phyloP scores from a whole-genome alignment of 176 grass and related monocot genomes.

The Rhynchospora pubera region DNA sequence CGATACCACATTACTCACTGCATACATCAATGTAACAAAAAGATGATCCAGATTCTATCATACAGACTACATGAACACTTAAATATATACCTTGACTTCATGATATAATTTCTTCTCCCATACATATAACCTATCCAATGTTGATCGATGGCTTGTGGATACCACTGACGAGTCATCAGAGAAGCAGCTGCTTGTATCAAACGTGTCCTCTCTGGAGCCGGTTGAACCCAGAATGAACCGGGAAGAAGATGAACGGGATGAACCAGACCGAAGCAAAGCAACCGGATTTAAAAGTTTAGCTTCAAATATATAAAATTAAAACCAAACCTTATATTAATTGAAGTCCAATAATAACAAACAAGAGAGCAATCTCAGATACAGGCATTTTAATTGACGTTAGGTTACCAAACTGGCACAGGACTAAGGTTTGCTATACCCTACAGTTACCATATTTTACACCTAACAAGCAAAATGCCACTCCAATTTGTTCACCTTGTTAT shows the following conservation, averaged over 20 bases:
- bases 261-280: constrained; percentile 59
- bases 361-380: not conserved
- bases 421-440: not conserved
- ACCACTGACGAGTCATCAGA: constrained; percentile 68
- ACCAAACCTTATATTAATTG: constrained; percentile 25
- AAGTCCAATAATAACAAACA: constrained; percentile 1
- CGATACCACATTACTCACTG: not conserved
- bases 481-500: not conserved
- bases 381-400: not conserved
- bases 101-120: constrained; percentile 98
- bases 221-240: constrained; percentile 60
- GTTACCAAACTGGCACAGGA: not conserved
- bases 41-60: not conserved
- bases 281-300: constrained; percentile 78
- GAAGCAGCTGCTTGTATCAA: constrained; percentile 65
- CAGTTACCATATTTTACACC: not conserved
- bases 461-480: not conserved
- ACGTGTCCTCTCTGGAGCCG: constrained; percentile 62
- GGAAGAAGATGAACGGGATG: constrained; percentile 75
- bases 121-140: constrained; percentile 79
- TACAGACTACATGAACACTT: not conserved
- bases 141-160: constrained; percentile 84
- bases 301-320: constrained; percentile 34
- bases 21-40: not conserved
- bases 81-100: constrained; percentile 81